Conservation (phyloP, 208 protist genomes). For the Acanthamoeba sp. region DNA sequence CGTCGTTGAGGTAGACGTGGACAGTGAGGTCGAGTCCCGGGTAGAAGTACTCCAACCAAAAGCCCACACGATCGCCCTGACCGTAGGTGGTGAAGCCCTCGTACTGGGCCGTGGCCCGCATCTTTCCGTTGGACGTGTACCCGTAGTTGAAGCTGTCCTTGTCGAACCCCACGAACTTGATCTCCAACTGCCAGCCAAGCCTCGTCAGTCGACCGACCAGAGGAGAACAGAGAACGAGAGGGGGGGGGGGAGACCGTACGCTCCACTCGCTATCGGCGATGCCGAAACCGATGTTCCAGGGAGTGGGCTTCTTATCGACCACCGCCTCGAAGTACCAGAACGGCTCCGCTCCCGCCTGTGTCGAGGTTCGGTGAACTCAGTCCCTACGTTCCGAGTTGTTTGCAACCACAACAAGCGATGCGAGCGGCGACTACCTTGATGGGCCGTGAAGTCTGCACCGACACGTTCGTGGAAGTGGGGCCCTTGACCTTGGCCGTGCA, state of each 20-base stretch:
- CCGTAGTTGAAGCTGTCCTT: constrained; percentile 67
- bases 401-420: too few relatives aligned
- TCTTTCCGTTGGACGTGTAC: constrained; percentile 70
- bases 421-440: background rate
- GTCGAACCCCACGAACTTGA: constrained; percentile 69
- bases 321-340: constrained; percentile 54
- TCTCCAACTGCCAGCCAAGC: constrained; percentile 64
- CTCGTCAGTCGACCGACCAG: too few relatives aligned
- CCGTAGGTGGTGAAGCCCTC: constrained; percentile 52
- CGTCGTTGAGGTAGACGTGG: constrained; percentile 60
- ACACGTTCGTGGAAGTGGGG: constrained; percentile 27
- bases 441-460: background rate
- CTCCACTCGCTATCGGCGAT: constrained; percentile 54
- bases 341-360: background rate
- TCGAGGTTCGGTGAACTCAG: too few relatives aligned
- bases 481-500: constrained; percentile 52
- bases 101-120: constrained; percentile 16
- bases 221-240: background rate
- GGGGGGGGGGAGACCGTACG: background rate
- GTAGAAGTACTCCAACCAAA: constrained; percentile 70
- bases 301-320: constrained; percentile 29
- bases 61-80: constrained; percentile 32
- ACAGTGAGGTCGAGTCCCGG: background rate
- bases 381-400: too few relatives aligned
- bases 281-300: constrained; percentile 67